Evolutionary conservation across 257 asterid species (phyloP), one percentile per base, ranked within the genome.

Genomic region (Fraxinus pennsylvanica): DNA sequence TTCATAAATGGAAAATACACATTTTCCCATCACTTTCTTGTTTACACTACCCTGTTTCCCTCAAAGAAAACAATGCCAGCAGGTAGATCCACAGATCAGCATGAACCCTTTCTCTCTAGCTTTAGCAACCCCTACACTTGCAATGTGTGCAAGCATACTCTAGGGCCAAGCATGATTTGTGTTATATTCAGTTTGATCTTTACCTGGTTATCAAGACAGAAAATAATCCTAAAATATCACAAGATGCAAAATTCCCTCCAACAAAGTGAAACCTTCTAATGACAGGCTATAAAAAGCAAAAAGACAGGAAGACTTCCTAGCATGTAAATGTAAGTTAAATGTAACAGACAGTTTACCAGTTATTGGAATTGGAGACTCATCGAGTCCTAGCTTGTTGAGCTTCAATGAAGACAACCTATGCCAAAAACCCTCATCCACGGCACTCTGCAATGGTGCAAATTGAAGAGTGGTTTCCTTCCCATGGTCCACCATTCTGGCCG

Each of bases 371-470:
- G 99, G 97, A 73, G 98, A 88, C 29, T 95, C 99, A 66, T 95
- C 98, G 70, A 93, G 90, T 68, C 99, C 97, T 33, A 93, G 86
- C 87, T 90, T 87, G 90, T 95, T 93, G 84, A 95, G 99, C 89
- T 95, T 95, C 85, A 95, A 84, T 6, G 98, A 91, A 70, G 98
- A 93, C 69, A 95, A 87, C 78, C 86, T 85, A 79, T 88, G 98
- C 99, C 99, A 95, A 73, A 93, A 95, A 0, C 98, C 97, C 86
- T 90, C 99, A 71, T 95, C 99, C 69, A 90, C 93, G 30, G 82
- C 79, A 86, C 99, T 95, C 76, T 90, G 96, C 29, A 95, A 88
- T 0, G 93, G 91, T 61, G 90, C 96, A 75, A 91, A 95, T 65
- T 84, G 91, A 82, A 93, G 93, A 71, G 84, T 72, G 39, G 82